These are phyloP conservation scores for Nelumbo lutea DNA, from an alignment of 164 flowering plant species.

Conservation along the genomic window DNA sequence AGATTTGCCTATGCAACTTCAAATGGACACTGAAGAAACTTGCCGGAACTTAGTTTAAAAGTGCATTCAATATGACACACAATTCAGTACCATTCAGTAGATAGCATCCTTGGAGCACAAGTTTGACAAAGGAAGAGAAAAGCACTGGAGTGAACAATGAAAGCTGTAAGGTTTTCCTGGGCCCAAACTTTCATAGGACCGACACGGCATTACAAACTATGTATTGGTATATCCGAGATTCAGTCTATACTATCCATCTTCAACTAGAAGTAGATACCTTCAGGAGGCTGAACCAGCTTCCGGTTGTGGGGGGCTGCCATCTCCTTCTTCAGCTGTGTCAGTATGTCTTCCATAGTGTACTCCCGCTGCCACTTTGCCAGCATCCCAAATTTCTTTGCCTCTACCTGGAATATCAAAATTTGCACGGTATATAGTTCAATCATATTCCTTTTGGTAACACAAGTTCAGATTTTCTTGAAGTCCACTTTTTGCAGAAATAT, in stretches of 20 bases:
- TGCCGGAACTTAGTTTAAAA: neutral
- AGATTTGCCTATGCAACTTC: neutral
- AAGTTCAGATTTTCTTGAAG: neutral
- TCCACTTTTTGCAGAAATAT: neutral
- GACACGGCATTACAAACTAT: constrained; percentile 29
- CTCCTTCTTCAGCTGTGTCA: constrained; percentile 86
- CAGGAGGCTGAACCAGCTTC: constrained; percentile 90
- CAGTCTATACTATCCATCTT: constrained; percentile 14
- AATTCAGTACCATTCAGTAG: constrained; percentile 32
- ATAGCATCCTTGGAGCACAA: constrained; percentile 25
- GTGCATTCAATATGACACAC: constrained; percentile 26
- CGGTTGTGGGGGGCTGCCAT: constrained; percentile 93
- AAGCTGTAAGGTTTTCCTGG: constrained; percentile 20
- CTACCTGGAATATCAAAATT: constrained; percentile 41
- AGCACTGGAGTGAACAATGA: constrained; percentile 12
- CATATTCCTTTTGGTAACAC: too few species aligned
- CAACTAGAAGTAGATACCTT: constrained; percentile 80
- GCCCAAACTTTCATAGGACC: constrained; percentile 26
- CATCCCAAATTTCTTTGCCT: constrained; percentile 71
- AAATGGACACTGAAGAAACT: constrained; percentile 3
- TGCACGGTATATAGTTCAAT: neutral
- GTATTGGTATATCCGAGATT: constrained; percentile 26
- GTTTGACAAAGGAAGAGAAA: constrained; percentile 18
- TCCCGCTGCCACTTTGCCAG: constrained; percentile 86
- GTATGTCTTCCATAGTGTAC: constrained; percentile 88